Evolutionary conservation across 164 flowering plant genomes (phyloP).

Genomic region (Aristolochia contorta): DNA sequence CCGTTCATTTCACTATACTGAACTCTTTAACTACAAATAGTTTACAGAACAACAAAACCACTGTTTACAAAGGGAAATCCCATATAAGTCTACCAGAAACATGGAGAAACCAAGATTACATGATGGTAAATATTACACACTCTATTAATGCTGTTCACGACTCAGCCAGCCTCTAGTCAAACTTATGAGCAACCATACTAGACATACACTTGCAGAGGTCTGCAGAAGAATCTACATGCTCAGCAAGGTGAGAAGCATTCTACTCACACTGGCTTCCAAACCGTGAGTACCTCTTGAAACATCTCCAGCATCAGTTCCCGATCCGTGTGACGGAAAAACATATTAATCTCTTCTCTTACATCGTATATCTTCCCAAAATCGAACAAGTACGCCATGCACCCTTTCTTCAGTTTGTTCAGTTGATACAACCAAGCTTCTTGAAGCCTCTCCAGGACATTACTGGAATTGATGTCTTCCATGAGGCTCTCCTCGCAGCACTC

Average conservation of each 20-base stretch:
- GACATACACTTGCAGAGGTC: too few species aligned
- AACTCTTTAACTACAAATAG: too few species aligned
- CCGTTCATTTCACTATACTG: too few species aligned
- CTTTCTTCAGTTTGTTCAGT: constrained; percentile 63
- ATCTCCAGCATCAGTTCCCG: constrained; percentile 72
- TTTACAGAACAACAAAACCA: too few species aligned
- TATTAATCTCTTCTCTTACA: constrained; percentile 57
- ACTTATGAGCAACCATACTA: too few species aligned
- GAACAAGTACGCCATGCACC: constrained; percentile 67
- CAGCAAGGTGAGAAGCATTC: background rate
- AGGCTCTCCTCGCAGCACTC: constrained; percentile 83
- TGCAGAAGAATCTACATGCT: background rate
- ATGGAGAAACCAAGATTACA: too few species aligned
- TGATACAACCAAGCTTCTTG: constrained; percentile 90
- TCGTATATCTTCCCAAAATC: constrained; percentile 90
- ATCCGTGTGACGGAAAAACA: constrained; percentile 66
- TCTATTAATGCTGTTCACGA: too few species aligned
- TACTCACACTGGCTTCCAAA: constrained; percentile 46
- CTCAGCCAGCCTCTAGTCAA: too few species aligned
- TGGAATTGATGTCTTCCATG: constrained; percentile 68
- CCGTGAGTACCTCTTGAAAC: constrained; percentile 79
- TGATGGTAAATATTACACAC: too few species aligned
- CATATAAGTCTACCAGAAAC: too few species aligned
- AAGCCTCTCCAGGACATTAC: constrained; percentile 83
- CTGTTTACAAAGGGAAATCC: too few species aligned